Base-by-base conservation (phyloP, 148 eudicot genomes). In the Vaccinium macrocarpon region DNA sequence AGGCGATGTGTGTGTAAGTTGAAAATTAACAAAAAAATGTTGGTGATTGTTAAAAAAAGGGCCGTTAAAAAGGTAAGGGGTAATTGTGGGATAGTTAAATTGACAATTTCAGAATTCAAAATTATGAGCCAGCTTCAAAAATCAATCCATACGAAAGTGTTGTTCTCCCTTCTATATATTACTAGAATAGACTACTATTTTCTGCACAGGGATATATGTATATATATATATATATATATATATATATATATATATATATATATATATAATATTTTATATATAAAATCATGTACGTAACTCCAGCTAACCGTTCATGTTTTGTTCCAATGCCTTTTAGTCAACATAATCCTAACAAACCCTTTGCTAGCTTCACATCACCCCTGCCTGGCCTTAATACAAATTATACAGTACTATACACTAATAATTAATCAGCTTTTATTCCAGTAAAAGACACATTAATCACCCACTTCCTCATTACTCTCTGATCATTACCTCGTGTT, bases 311-410 rank as follows among this genome's bases (percentile, higher is more conserved):
- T 82, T 87, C 38, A 87, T 89, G 83, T 88, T 88, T 88, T 86
- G 85, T 89, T 83, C 84, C 78, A 25, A 85, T 78, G 84, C 87
- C 79, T 85, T 81, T 84, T 89, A 82, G 88, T 93, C 90, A 91
- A 91, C 93, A 85, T 85, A 73, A 88, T 90, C 92, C 91, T 89
- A 89, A 91, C 92, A 86, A 88, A 85, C 88, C 88, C 79, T 85
- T 79, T 88, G 61, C 19, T 75, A 50, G 52, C 52, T 50, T 79
- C 89, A 81, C 80, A 71, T 80, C 66, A 15, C 83, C 82, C 81
- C 42, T 2, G n/a, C 56, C 52, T 56, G 23, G 49, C 42, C 5
- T 52, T 5, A 42, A 14, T 14, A 23, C 56, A 16, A 84, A 81
- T 25, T 61, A 82, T 82, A 85, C 77, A 42, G 5, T 42, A 42